Evolutionary conservation across 2,329 filamentous ascomycete genomes (phyloP).

Genomic region (Pezicula carpinea): DNA sequence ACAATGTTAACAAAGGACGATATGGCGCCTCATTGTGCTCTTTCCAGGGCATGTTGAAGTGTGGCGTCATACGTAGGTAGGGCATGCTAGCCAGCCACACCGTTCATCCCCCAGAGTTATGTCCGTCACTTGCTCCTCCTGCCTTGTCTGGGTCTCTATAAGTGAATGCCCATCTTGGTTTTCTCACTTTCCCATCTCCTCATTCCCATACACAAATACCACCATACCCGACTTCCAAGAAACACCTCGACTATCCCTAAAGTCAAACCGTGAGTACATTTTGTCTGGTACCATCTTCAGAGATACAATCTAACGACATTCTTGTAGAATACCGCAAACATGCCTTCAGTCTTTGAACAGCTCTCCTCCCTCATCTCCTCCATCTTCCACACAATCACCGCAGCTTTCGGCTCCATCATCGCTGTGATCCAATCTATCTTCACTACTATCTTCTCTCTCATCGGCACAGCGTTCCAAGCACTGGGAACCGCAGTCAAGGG

Average conservation of each 20-base stretch:
- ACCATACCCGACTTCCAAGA: not conserved
- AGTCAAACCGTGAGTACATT: not conserved
- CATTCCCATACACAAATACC: not conserved
- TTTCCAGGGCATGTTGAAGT: not conserved
- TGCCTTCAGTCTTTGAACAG: conserved; percentile 24
- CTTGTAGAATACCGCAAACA: conserved; percentile 7
- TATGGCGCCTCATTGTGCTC: not conserved
- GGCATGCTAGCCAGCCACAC: not conserved
- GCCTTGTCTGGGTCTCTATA: not conserved
- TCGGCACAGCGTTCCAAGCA: conserved; percentile 16
- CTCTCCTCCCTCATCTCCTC: conserved; percentile 20
- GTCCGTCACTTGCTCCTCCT: not conserved
- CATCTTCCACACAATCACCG: conserved; percentile 21
- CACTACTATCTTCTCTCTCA: conserved; percentile 17
- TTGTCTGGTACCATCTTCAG: not conserved
- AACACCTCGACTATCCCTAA: not conserved
- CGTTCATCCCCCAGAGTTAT: not conserved
- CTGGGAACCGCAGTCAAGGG: conserved; percentile 20
- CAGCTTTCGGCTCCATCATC: conserved; percentile 20
- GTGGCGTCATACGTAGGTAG: conserved; percentile 1
- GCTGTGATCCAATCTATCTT: conserved; percentile 24
- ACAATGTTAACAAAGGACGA: not conserved
- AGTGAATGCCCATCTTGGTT: not conserved
- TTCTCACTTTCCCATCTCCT: not conserved
- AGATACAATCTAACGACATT: not conserved